Evolutionary conservation across 2,329 filamentous ascomycete species (phyloP), one percentile per base, ranked within the genome.

Genomic region (Geosmithia putterillii): DNA sequence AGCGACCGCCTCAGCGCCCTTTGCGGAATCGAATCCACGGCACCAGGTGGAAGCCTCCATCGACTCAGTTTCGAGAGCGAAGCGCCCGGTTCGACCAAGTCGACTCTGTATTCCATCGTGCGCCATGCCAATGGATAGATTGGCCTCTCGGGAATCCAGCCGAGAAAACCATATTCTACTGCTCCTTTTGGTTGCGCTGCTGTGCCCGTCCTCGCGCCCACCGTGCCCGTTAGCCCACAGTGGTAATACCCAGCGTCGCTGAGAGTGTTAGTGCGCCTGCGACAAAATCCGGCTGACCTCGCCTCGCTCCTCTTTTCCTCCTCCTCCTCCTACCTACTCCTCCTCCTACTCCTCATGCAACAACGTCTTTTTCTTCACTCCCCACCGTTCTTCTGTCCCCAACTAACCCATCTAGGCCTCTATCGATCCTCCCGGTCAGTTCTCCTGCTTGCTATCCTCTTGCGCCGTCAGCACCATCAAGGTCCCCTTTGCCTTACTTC

Each of bases 201-300:
- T n/a, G n/a, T n/a, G n/a, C n/a, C n/a, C n/a, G n/a, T n/a, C n/a
- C n/a, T n/a, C n/a, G n/a, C n/a, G n/a, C n/a, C n/a, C 28, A 32
- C 28, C 15, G 28, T 32, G 28, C 28, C n/a, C 10, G 5, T 32
- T 32, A 32, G 28, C 28, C 28, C 28, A 32, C 15, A 32, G 28
- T 32, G 28, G 10, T 32, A 12, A 25, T 32, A 32, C n/a, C n/a
- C n/a, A n/a, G n/a, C n/a, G n/a, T n/a, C n/a, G n/a, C n/a, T n/a
- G n/a, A n/a, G 5, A 32, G 28, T 32, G 28, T 32, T 19, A 42
- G 42, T 41, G 38, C 38, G 28, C 28, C 43, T 42, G 52, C 56
- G 59, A 61, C 62, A 63, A 64, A 64, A 62, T 63, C 60, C 54
- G 58, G 58, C 55, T 12, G 55, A 59, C 61, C 54, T 63, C 55